Percentiles rank a stretch among this genome's conserved stretches.
These are phyloP conservation scores for Hansenula sp. DNA, from an alignment of 1,139 yeast genomes.

Conservation along the genomic window DNA sequence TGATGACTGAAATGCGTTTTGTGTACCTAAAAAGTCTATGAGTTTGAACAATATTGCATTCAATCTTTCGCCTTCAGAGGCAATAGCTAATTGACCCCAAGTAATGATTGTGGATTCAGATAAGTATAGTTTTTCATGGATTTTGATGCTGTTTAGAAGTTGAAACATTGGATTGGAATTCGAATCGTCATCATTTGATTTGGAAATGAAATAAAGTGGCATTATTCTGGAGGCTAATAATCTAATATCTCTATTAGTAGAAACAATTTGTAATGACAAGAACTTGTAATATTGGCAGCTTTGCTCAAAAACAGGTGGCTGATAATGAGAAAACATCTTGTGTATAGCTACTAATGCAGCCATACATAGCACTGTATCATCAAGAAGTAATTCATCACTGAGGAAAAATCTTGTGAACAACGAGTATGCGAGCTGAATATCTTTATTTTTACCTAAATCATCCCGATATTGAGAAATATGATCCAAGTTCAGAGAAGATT, in stretches of 20 bases:
- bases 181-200: conserved; percentile 11
- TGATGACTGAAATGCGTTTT: conserved; percentile 58
- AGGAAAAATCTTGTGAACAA: conserved; percentile 23
- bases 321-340: conserved; percentile 45
- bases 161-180: conserved; percentile 13
- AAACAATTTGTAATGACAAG: conserved; percentile 24
- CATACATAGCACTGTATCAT: conserved; percentile 30
- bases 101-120: conserved; percentile 62
- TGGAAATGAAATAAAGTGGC: conserved; percentile 22
- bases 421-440: conserved; percentile 19
- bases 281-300: conserved; percentile 25
- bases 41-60: conserved; percentile 57
- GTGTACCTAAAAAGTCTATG: conserved; percentile 56
- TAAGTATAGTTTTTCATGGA: conserved; percentile 30
- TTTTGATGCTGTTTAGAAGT: conserved; percentile 12
- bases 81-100: conserved; percentile 57
- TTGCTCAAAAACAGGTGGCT: conserved; percentile 33
- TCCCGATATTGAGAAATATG: conserved; percentile 28
- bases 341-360: conserved; percentile 43
- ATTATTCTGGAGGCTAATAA: conserved; percentile 37
- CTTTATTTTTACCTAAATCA: conserved; percentile 8
- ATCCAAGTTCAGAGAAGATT: conserved; percentile 18
- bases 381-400: conserved; percentile 13
- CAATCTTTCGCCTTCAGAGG: conserved; percentile 58
- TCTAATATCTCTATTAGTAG: conserved; percentile 48